These are phyloP conservation scores for Suillus paluster DNA, from an alignment of 768 basidiomycete species.

Conservation along the genomic window DNA sequence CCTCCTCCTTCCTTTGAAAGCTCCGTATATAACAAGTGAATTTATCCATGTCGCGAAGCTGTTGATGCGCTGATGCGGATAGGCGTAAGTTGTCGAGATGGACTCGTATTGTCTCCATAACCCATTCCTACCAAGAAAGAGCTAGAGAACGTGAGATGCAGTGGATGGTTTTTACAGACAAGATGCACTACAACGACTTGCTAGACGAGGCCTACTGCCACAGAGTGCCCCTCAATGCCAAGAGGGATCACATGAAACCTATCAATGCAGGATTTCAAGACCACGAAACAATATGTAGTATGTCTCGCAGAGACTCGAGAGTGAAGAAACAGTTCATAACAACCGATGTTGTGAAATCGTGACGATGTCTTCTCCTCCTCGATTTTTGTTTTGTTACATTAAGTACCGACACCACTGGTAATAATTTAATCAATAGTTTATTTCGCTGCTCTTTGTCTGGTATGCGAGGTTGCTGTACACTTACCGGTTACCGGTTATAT, in stretches of 20 bases:
- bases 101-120: neutral
- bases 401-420: neutral
- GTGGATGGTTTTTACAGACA: neutral
- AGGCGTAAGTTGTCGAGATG: neutral
- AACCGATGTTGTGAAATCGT: neutral
- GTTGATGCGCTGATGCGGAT: neutral
- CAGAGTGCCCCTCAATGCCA: neutral
- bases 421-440: neutral
- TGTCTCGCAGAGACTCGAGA: neutral
- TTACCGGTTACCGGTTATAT: neutral
- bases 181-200: neutral
- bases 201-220: neutral
- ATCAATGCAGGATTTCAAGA: no score
- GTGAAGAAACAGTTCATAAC: neutral
- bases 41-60: neutral
- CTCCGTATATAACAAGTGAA: neutral
- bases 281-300: neutral
- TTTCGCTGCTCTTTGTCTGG: neutral
- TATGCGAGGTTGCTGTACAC: neutral
- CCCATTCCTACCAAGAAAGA: neutral
- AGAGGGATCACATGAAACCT: neutral
- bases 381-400: neutral
- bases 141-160: neutral
- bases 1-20: neutral
- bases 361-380: neutral